Base-by-base conservation (phyloP, 192 early-diverging fungal genomes). In the Entomortierella beljakovae region DNA sequence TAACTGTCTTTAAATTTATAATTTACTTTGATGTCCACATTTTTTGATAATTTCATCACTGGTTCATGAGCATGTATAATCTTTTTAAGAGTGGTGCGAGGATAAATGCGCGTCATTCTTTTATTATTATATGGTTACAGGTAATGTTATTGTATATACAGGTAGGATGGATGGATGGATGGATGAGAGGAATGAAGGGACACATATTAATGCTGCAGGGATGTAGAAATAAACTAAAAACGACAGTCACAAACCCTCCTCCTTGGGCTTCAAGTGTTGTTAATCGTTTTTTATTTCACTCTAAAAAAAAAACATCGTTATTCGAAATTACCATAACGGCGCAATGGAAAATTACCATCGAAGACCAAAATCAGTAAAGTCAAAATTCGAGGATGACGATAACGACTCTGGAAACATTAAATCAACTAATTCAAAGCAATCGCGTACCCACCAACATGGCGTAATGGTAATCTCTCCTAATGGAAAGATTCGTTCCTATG, bases 11-110 rank as follows among this genome's bases (percentile, higher is more conserved):
- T 43, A 13, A 13, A 13, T 43, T 43, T 50, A 6, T 50, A 50
- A 50, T 25, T 25, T 22, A 67, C 73, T 61, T 76, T 64, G 61
- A 82, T 70, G 53, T 82, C 81, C 7, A 62, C 81, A 29, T 82
- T 76, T 59, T 77, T 82, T 18, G 81, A 63, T 57, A 82, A 20
- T 31, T 54, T 67, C 38, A 66, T 50, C 20, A 61, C 43, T 20
- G 81, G 81, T 53, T 75, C 71, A 65, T 82, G 81, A 0, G 81
- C 67, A 42, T 71, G 71, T 28, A 82, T 57, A 63, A 82, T 74
- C 29, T 42, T 61, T 23, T 67, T 82, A 52, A 82, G 66, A 0
- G 81, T 82, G 15, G 43, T 55, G 15, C 81, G 68, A 35, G 81
- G 71, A 50, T 82, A 82, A 52, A 82, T 68, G 22, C 71, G 81